A percentile compares a stretch with the other conserved stretches of the same genome.
Evolutionary conservation across 768 basidiomycete species (phyloP).

Genomic region (Amanita muscaria): DNA sequence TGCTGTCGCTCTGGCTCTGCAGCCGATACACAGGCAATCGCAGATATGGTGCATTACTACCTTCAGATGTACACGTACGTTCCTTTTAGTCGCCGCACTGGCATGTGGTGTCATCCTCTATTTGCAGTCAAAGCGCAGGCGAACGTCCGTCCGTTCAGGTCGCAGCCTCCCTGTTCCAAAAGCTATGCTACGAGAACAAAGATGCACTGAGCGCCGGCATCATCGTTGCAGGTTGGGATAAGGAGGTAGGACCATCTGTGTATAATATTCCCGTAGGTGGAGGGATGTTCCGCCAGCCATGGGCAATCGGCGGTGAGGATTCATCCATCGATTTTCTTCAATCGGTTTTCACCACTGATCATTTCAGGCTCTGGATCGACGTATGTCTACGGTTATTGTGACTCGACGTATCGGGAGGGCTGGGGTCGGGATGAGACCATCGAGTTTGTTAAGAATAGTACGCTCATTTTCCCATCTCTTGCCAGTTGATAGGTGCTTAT

Average conservation of each 20-base stretch:
- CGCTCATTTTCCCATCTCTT: constrained; percentile 17
- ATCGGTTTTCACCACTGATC: constrained; percentile 3
- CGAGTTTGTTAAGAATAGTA: constrained; percentile 94
- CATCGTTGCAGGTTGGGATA: constrained; percentile 98
- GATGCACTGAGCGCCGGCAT: constrained; percentile 84
- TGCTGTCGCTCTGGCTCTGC: constrained; percentile 98
- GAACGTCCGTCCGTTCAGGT: constrained; percentile 69
- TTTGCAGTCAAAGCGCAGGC: constrained; percentile 47
- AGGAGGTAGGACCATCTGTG: constrained; percentile 80
- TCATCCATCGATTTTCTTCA: not conserved
- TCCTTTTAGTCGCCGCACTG: not conserved
- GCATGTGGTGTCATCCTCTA: constrained; percentile 5
- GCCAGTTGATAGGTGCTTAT: constrained; percentile 3
- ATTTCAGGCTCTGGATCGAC: constrained; percentile 88
- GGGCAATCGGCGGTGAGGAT: constrained; percentile 89
- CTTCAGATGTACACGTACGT: constrained; percentile 70
- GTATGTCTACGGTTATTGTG: constrained; percentile 98
- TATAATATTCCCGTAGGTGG: constrained; percentile 97
- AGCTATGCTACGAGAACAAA: constrained; percentile 90
- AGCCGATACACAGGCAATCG: constrained; percentile 95
- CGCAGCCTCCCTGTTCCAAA: constrained; percentile 79
- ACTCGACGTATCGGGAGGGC: constrained; percentile 92
- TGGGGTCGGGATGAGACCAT: constrained; percentile 88
- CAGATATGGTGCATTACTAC: constrained; percentile 80
- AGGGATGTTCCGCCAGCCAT: constrained; percentile 93